These are phyloP conservation scores for Gastrodia elata DNA, from an alignment of 106 monocot genomes.

Conservation along the genomic window DNA sequence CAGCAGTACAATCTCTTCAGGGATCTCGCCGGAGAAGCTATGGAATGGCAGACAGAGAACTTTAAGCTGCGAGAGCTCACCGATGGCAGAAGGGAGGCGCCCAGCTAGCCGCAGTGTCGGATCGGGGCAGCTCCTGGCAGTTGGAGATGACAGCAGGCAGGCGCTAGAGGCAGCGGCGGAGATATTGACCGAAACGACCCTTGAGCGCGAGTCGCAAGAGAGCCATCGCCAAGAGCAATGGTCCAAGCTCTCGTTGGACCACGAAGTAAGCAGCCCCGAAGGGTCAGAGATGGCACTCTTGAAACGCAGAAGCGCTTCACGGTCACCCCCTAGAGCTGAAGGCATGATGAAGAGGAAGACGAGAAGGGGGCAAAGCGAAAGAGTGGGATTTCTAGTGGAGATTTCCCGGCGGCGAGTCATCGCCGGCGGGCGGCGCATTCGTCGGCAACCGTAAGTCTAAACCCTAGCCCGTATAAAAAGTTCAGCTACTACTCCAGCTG, in stretches of 20 bases:
- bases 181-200: conserved; percentile 32
- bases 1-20: conserved; percentile 23
- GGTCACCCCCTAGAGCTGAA: conserved; percentile 7
- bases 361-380: neutral
- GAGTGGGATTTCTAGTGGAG: neutral
- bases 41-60: conserved; percentile 34
- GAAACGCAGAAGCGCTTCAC: conserved; percentile 33
- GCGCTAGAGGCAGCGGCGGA: conserved; percentile 11
- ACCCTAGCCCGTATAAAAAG: neutral
- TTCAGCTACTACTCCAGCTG: no score
- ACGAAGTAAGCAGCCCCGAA: conserved; percentile 24
- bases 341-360: neutral
- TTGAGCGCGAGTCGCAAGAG: conserved; percentile 24
- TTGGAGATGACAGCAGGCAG: conserved; percentile 2
- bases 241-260: conserved; percentile 21
- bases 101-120: conserved; percentile 14
- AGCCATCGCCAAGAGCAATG: conserved; percentile 46
- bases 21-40: conserved; percentile 26
- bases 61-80: conserved; percentile 18
- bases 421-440: conserved; percentile 14
- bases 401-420: conserved; percentile 19
- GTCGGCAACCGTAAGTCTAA: neutral
- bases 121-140: conserved; percentile 16
- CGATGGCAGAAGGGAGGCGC: conserved; percentile 13
- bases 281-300: conserved; percentile 46